phyloP scores from a whole-genome alignment of 192 early-diverging fungal genomes.

The Entomortierella parvispora region DNA sequence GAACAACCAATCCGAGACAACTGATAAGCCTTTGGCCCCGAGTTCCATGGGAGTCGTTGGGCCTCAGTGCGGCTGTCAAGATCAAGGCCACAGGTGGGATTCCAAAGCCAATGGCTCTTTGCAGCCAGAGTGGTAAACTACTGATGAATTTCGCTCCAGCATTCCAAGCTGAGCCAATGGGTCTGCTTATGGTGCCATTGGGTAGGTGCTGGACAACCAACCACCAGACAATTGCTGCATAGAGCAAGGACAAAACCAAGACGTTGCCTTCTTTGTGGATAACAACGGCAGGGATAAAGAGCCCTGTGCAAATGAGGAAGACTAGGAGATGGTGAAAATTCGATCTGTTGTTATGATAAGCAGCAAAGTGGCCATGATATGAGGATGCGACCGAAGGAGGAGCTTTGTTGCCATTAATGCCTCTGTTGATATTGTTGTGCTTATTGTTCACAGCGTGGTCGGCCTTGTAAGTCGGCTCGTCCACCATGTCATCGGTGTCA shows the following conservation, averaged over 20 bases:
- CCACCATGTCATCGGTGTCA: constrained; percentile 4
- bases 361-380: constrained; percentile 13
- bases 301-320: constrained; percentile 15
- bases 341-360: constrained; percentile 10
- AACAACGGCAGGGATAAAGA: constrained; percentile 21
- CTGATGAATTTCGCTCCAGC: background rate
- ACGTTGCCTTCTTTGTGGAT: constrained; percentile 17
- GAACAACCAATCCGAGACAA: constrained; percentile 71
- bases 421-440: background rate
- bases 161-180: background rate
- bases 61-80: constrained; percentile 15
- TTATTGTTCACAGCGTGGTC: background rate
- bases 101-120: constrained; percentile 8
- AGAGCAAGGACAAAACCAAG: constrained; percentile 16
- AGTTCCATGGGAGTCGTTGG: constrained; percentile 27
- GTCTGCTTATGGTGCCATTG: constrained; percentile 1
- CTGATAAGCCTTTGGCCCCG: constrained; percentile 76
- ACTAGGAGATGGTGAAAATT: background rate
- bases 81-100: constrained; percentile 9
- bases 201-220: constrained; percentile 12
- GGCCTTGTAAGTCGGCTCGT: background rate
- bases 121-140: constrained; percentile 2
- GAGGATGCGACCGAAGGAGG: background rate
- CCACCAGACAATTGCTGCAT: constrained; percentile 21
- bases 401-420: background rate